Evolutionary conservation across 805 yeast genomes (phyloP), one percentile per base, ranked within the genome.

Genomic region (Cyberlindnera galapagoensis): DNA sequence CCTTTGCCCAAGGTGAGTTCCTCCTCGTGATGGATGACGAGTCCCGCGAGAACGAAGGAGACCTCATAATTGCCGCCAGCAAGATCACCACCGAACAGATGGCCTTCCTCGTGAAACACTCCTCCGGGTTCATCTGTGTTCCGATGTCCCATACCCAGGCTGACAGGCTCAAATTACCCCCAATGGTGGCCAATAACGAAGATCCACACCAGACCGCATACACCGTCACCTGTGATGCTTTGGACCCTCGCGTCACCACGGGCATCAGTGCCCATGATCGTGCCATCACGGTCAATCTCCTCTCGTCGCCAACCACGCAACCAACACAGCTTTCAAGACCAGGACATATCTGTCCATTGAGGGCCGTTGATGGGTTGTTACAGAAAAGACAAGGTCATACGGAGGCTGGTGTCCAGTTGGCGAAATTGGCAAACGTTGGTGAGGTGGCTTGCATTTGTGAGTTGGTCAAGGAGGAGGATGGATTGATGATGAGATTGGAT

Each of bases 181-280:
- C 83, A 31, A 80, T 92, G 92, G 38, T 47, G 17, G 47, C 57
- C 4, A 39, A 51, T 13, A 67, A 67, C 39, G 62, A 68, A 35
- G 98, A 92, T 54, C 76, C 94, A 54, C 97, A 92, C 47, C 94
- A 95, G 9, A 92, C 99, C 2, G 97, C 97, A 3, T 92, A 92
- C 60, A 92, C 98, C 2, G 76, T 92, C 30, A 86, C 97, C 1
- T 84, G 84, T 33, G 99, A 92, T 54, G 76, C 63, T 41, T 76
- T 72, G 21, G 80, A 80, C 36, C 95, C 95, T 21, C n/a, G n/a
- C n/a, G 88, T 97, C 22, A 86, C 97, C 9, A 92, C 99, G 0
- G 99, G 99, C 9, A 92, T 92, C 31, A 81, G 94, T 17, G 97
- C 98, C 8, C 80, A 78, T 48, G 99, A 92, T 58, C 71, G 99